These are phyloP conservation scores for Dactylis glomerata DNA, from an alignment of 176 grass and related monocot genomes.

Conservation along the genomic window DNA sequence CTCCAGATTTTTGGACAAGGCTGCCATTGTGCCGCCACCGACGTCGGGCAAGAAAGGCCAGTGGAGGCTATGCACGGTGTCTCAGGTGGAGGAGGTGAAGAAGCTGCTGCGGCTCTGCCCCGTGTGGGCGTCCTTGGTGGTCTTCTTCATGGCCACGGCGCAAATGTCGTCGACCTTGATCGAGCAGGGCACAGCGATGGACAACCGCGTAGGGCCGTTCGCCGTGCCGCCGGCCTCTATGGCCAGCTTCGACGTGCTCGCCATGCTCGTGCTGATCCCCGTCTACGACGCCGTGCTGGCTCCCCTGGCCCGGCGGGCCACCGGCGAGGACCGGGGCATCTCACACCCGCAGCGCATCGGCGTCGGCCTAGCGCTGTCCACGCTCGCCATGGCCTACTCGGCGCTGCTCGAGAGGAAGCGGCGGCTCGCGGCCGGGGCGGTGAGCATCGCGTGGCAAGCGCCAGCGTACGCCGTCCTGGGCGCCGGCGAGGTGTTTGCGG, in stretches of 20 bases:
- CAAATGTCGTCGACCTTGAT: conserved; percentile 42
- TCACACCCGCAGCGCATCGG: conserved; percentile 45
- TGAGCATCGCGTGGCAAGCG: conserved; percentile 39
- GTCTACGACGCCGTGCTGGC: conserved; percentile 27
- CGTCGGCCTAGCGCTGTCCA: conserved; percentile 32
- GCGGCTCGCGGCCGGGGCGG: background rate
- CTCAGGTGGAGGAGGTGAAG: conserved; percentile 64
- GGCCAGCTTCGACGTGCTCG: conserved; percentile 12
- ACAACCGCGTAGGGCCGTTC: conserved; percentile 17
- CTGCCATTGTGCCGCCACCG: conserved; percentile 28
- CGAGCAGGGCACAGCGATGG: conserved; percentile 48
- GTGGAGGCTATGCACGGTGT: conserved; percentile 43
- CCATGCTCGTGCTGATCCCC: conserved; percentile 28
- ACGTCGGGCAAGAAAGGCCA: background rate
- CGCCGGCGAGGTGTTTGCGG: background rate
- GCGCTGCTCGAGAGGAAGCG: conserved; percentile 32
- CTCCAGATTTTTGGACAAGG: conserved; percentile 50
- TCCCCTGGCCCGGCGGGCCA: conserved; percentile 17
- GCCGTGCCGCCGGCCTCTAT: conserved; percentile 42
- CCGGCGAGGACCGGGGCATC: conserved; percentile 32
- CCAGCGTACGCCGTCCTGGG: conserved; percentile 22
- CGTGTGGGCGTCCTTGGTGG: conserved; percentile 22
- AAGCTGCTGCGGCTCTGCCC: conserved; percentile 26
- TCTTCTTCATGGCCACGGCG: conserved; percentile 29
- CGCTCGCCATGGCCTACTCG: conserved; percentile 15